Base-by-base conservation (phyloP, 352 stramenopile genomes). In the Globisporangium irregulare region DNA sequence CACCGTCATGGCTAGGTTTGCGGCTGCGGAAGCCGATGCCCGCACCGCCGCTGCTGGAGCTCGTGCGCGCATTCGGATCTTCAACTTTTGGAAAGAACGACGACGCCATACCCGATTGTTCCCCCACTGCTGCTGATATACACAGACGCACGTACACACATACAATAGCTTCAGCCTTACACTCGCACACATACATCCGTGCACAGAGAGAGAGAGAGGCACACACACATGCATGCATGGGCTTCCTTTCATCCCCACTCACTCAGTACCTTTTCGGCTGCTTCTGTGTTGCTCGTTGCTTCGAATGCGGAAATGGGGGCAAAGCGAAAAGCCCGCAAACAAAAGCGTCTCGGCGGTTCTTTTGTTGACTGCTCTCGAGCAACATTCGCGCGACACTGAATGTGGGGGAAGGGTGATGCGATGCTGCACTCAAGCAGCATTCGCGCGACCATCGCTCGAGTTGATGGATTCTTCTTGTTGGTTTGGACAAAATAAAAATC, bases 61-160 rank as follows among this genome's bases (percentile, higher is more conserved):
- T 60, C 18, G 27, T 55, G n/a, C 64, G 64, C 12, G 43, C 57
- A 41, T 43, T 63, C 29, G 64, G 20, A 61, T 70, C 56, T 59
- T 70, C 64, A 24, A 58, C 58, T n/a, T 70, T 70, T 41, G 38
- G 43, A 25, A 70, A 65, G 56, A 70, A 65, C 29, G 64, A 61
- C 50, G 62, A 65, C 64, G 64, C 58, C 64, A 70, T 70, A n/a
- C 46, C 29, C 14, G 12, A 22, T 55, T 20, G 8, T 36, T n/a
- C 9, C 27, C 46, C 29, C 29, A 43, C 43, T 61, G 25, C n/a
- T 48, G 41, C 18, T 38, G 46, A 12, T 43, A 25, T 29, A 41
- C 29, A 1, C n/a, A 20, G 6, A 27, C 56, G 25, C 12, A 64
- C 12, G 22, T 4, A 27, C 41, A 41, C 15, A 43, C 20, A 43